Evolutionary conservation across 352 stramenopile genomes (phyloP).

Genomic region (Globisporangium cystogenes): DNA sequence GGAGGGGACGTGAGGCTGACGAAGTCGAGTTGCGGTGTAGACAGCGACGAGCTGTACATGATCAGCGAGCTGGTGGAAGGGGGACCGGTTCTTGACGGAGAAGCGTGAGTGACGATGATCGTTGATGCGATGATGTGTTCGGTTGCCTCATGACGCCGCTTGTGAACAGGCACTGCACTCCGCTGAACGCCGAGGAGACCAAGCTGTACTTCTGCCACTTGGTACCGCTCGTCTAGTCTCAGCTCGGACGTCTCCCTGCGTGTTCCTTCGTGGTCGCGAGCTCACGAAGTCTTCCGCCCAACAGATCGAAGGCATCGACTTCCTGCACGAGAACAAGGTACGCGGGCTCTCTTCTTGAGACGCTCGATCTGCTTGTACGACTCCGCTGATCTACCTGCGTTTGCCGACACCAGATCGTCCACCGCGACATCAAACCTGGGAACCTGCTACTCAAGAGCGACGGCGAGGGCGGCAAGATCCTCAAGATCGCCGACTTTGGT

Average conservation of each 20-base stretch:
- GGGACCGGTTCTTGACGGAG: constrained; percentile 56
- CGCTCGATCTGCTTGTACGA: not conserved
- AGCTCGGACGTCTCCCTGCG: not conserved
- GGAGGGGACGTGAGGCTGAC: no score
- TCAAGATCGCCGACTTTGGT: constrained; percentile 81
- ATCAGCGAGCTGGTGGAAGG: constrained; percentile 79
- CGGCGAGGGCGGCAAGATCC: constrained; percentile 49
- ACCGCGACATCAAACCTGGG: constrained; percentile 78
- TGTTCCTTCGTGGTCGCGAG: not conserved
- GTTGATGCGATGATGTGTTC: not conserved
- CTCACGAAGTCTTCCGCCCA: constrained; percentile 8
- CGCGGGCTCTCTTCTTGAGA: not conserved
- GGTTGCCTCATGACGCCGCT: not conserved
- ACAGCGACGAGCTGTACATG: constrained; percentile 78
- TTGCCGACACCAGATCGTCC: constrained; percentile 46
- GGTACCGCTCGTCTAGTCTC: constrained; percentile 19
- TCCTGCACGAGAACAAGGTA: constrained; percentile 79
- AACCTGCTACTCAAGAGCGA: constrained; percentile 66
- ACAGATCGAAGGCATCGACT: constrained; percentile 81
- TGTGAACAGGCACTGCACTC: constrained; percentile 52
- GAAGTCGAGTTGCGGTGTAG: constrained; percentile 17
- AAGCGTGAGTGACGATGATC: constrained; percentile 30
- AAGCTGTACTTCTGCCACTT: constrained; percentile 77
- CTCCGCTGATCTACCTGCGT: not conserved
- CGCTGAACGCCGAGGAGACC: constrained; percentile 44